Percentiles rank a stretch among this genome's conserved stretches.
phyloP scores from a whole-genome alignment of 345 rosid species.

The Hibiscus trionum region DNA sequence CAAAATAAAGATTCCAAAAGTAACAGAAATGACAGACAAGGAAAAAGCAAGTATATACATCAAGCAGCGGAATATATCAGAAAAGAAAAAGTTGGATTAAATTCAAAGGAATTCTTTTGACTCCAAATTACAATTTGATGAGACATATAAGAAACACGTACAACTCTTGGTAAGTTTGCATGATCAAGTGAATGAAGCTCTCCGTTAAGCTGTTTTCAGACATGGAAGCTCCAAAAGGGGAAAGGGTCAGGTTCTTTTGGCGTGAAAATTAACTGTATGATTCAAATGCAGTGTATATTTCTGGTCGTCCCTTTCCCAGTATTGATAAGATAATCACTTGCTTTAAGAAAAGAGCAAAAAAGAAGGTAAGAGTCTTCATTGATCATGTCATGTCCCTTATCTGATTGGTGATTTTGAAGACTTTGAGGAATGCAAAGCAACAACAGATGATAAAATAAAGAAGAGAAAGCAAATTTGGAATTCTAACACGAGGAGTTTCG shows the following conservation, averaged over 20 bases:
- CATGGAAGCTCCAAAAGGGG: neutral
- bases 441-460: neutral
- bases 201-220: too few relatives aligned
- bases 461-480: neutral
- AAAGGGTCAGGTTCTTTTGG: neutral
- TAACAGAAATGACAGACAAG: neutral
- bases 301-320: neutral
- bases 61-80: neutral
- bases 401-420: neutral
- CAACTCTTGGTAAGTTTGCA: neutral
- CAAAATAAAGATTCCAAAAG: neutral
- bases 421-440: neutral
- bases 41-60: neutral
- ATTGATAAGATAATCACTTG: neutral
- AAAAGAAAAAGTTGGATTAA: neutral
- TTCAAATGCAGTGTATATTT: neutral
- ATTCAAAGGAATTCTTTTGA: neutral
- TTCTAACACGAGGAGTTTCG: neutral
- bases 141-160: neutral
- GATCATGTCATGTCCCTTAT: neutral
- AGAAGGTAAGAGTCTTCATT: neutral
- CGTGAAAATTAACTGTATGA: neutral
- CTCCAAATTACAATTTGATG: neutral
- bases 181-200: neutral
- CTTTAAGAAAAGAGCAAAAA: neutral